A percentile compares a stretch with the other conserved stretches of the same genome.
Evolutionary conservation across 495 filamentous ascomycete genomes (phyloP).

Genomic region (Polyplosphaeria fusca): DNA sequence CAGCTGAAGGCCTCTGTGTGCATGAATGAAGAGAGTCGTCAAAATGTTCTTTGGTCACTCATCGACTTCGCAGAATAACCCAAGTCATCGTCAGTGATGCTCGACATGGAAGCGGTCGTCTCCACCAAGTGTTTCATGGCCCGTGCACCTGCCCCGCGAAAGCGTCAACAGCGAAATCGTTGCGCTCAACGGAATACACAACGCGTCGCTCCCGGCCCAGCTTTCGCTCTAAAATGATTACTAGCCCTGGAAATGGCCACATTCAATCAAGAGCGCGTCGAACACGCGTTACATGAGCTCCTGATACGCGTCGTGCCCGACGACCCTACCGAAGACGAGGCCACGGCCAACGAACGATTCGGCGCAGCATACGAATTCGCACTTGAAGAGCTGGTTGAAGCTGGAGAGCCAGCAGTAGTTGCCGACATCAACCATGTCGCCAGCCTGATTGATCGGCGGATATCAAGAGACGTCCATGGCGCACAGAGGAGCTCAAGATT

Average conservation of each 20-base stretch:
- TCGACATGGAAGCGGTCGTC: no score
- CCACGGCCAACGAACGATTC: slow-evolving; percentile 40
- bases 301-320: slow-evolving; percentile 40
- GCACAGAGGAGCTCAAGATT: slow-evolving; percentile 85
- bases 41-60: no score
- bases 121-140: no score
- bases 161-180: no score
- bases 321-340: slow-evolving; percentile 40
- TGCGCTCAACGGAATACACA: no score
- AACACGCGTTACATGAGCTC: slow-evolving; percentile 44
- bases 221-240: no score
- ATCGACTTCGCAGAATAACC: no score
- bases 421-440: slow-evolving; percentile 83
- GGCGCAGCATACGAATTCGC: slow-evolving; percentile 41
- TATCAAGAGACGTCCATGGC: slow-evolving; percentile 68
- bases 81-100: no score
- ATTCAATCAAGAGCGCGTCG: slow-evolving; percentile 41
- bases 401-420: slow-evolving; percentile 38
- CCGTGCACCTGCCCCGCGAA: no score
- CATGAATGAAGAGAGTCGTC: no score
- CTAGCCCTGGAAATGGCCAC: slow-evolving; percentile 24
- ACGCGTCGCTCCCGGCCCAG: not conserved
- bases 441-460: slow-evolving; percentile 83
- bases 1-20: no score
- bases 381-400: slow-evolving; percentile 18